Percentiles rank a stretch among this genome's conserved stretches.
Conservation (phyloP, 2,329 filamentous ascomycete species). For the Arachnomyces sp. region DNA sequence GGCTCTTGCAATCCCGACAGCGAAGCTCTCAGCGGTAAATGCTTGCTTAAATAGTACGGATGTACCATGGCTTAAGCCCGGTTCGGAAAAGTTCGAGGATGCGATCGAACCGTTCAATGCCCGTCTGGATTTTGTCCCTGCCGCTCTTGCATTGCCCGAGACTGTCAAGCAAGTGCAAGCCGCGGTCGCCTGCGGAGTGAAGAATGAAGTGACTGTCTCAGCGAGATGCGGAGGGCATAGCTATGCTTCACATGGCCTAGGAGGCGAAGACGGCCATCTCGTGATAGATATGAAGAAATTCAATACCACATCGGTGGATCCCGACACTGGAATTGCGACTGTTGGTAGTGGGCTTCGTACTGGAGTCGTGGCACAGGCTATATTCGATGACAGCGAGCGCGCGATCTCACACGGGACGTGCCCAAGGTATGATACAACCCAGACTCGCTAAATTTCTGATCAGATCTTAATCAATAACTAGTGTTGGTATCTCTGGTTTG, state of each 20-base stretch:
- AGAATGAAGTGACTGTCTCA: constrained; percentile 36
- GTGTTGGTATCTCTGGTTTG: constrained; percentile 21
- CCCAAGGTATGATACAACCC: constrained; percentile 11
- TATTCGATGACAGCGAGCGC: constrained; percentile 12
- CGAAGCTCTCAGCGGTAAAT: neutral
- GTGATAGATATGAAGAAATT: constrained; percentile 18
- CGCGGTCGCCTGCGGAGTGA: constrained; percentile 36
- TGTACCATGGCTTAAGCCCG: constrained; percentile 1
- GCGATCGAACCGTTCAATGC: constrained; percentile 16
- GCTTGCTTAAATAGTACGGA: neutral
- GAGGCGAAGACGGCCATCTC: constrained; percentile 16
- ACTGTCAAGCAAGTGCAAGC: constrained; percentile 32
- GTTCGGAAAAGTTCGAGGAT: neutral
- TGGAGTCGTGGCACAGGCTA: constrained; percentile 17
- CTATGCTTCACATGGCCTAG: constrained; percentile 29
- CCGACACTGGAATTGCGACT: constrained; percentile 12
- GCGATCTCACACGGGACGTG: constrained; percentile 21
- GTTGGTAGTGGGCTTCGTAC: constrained; percentile 18
- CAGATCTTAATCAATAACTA: constrained; percentile 3
- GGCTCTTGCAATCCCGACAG: neutral
- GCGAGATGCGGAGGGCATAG: constrained; percentile 44
- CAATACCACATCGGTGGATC: constrained; percentile 14
- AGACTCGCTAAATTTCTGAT: too few species aligned
- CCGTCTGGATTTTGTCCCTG: constrained; percentile 19
- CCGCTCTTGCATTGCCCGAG: constrained; percentile 19